Base-by-base conservation (phyloP, 1,284 basidiomycete genomes). In the Apiotrichum porosum region DNA sequence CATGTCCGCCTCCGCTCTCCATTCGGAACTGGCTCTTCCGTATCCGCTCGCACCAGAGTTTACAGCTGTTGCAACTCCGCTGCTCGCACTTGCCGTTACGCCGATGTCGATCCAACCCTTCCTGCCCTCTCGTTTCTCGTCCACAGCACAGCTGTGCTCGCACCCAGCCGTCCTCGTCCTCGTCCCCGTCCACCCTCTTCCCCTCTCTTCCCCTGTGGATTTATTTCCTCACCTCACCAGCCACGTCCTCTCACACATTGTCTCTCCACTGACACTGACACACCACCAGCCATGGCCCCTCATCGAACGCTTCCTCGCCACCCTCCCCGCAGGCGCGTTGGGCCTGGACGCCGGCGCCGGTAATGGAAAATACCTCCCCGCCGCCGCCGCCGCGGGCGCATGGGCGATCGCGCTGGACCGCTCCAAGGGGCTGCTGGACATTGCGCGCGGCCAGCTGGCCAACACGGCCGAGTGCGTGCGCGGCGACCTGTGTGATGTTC, bases 331-430 rank as follows among this genome's bases (percentile, higher is more conserved):
- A 9, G 85, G 89, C 19, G 86, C 82, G 68, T 73, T 97, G 19
- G 94, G 95, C 6, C 80, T 97, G 14, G 95, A 99, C 71, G 84
- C 90, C 12, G 95, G 95, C 9, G 93, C 91, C 17, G 95, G 95
- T 0, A 99, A 99, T 60, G 95, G 95, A 37, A 97, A 97, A 78
- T 97, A 97, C 70, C 80, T 98, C 1, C 82, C 84, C 3, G 74
- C 87, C 22, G 52, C 64, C 9, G 47, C 54, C 26, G 18, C 83
- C 80, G 9, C 57, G 63, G 58, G 63, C 2, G 38, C 51, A 15
- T 51, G 57, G 31, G 88, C 85, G 9, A 77, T 95, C 33, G 91
- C 89, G 1, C 75, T 94, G 23, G 92, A 97, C 71, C 79, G 85
- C 60, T 89, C 85, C 61, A 71, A 73, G 22, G 89, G 85, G 47